Percentiles rank a stretch among this genome's conserved stretches.
These are phyloP conservation scores for Whalleya microplaca DNA, from an alignment of 2,329 filamentous ascomycete genomes.

Conservation along the genomic window DNA sequence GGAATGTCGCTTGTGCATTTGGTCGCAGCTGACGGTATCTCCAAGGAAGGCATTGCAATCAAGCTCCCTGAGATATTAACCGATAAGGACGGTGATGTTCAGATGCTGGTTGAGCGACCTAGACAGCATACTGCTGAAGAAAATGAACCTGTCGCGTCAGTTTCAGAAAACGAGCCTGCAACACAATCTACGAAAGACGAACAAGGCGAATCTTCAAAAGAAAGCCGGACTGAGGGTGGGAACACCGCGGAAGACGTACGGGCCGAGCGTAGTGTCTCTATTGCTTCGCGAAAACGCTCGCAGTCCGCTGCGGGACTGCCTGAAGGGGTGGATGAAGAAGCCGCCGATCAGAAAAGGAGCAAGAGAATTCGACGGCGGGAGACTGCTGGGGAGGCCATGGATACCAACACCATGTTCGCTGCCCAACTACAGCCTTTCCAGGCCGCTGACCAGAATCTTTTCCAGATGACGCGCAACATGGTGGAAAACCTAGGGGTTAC, in stretches of 20 bases:
- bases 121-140: constrained; percentile 22
- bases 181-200: constrained; percentile 35
- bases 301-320: constrained; percentile 64
- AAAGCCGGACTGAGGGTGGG: constrained; percentile 34
- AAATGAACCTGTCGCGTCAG: not conserved
- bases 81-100: constrained; percentile 32
- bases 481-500: constrained; percentile 59
- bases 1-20: constrained; percentile 46
- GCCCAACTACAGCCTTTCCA: constrained; percentile 61
- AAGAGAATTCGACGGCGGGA: constrained; percentile 68
- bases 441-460: constrained; percentile 59
- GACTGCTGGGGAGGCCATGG: constrained; percentile 57
- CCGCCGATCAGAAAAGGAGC: constrained; percentile 62
- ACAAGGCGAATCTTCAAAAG: constrained; percentile 44
- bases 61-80: constrained; percentile 42
- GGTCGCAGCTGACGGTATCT: constrained; percentile 39
- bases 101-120: constrained; percentile 29
- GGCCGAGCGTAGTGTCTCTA: constrained; percentile 42
- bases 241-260: constrained; percentile 40
- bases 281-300: constrained; percentile 60
- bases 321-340: constrained; percentile 61
- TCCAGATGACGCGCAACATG: constrained; percentile 58
- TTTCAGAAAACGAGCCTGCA: constrained; percentile 11
- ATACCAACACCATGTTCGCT: constrained; percentile 55
- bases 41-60: constrained; percentile 41